Evolutionary conservation across 2,329 filamentous ascomycete genomes (phyloP).

Genomic region (Botryosphaeria dothidea): DNA sequence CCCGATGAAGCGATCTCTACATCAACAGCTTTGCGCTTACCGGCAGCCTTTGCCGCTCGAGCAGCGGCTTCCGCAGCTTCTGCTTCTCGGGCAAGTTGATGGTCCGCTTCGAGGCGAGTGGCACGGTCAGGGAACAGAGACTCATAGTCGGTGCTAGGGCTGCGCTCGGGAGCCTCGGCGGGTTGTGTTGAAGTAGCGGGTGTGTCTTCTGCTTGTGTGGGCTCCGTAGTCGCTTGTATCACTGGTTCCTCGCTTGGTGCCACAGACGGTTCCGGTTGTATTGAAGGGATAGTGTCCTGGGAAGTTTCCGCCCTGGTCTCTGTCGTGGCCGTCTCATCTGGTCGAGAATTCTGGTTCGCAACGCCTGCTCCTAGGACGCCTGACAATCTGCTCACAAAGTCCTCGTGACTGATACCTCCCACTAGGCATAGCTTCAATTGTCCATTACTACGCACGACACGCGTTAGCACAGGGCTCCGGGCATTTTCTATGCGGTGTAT

Average conservation of each 20-base stretch:
- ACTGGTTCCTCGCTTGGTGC: not conserved
- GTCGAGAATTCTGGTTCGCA: not conserved
- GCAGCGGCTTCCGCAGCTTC: conserved; percentile 25
- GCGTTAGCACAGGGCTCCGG: conserved; percentile 23
- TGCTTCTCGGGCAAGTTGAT: conserved; percentile 21
- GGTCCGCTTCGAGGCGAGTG: conserved; percentile 45
- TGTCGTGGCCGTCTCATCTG: not conserved
- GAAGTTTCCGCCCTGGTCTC: not conserved
- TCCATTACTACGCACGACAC: conserved; percentile 58
- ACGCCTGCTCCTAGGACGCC: conserved; percentile 21
- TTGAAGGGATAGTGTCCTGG: not conserved
- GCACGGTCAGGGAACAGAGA: conserved; percentile 36
- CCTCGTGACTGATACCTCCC: conserved; percentile 62
- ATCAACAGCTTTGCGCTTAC: conserved; percentile 46
- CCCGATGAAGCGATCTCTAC: conserved; percentile 35
- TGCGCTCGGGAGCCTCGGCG: not conserved
- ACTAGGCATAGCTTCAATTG: conserved; percentile 76
- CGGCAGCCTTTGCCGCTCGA: conserved; percentile 31
- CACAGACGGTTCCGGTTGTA: not conserved
- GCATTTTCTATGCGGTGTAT: not conserved
- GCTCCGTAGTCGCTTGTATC: conserved; percentile 19
- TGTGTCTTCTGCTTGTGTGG: not conserved
- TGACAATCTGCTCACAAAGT: conserved; percentile 62
- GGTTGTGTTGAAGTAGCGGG: conserved; percentile 7
- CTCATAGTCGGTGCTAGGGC: not conserved